Base-by-base conservation (phyloP, 2,329 filamentous ascomycete genomes). In the Stachybotrys elegans region DNA sequence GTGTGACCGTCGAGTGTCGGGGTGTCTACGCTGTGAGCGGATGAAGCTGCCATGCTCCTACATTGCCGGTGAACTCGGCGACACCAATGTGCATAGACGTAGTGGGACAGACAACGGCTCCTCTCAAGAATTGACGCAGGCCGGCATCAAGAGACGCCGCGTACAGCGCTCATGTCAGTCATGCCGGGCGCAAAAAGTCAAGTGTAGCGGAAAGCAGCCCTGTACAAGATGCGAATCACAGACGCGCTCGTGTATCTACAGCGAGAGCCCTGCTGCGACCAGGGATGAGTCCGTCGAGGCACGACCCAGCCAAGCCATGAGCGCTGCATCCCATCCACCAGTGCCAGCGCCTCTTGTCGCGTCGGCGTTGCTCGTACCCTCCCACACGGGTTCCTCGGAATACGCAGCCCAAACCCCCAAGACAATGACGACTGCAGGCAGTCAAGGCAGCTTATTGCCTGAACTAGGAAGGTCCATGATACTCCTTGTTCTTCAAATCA, bases 171-270 rank as follows among this genome's bases (percentile, higher is more conserved):
- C 66, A 6, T 68, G 66, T 43, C 44, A 52, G 3, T 42, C 51
- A n/a, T 68, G 66, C 48, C 56, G 65, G 4, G 50, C 46, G 27
- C 55, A 58, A 12, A 68, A 68, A 43, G 54, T 58, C 0, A 66
- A 61, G 25, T 68, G 66, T 43, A 62, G 58, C 1, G 65, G 65
- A 1, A 51, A 37, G 1, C 40, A 50, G 9, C 62, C 64, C 7
- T 67, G 64, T 17, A 31, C 22, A 20, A 51, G 61, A 44, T 67
- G 64, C 45, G 48, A 45, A n/a, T 53, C 51, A 6, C 48, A 48
- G 1, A 41, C 43, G 0, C 43, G 47, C 2, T 42, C 40, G 4
- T 58, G 54, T 23, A 1, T 41, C 0, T 53, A 53, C 12, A 36
- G 35, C 1, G 31, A 27, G 34, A 6, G 16, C 6, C 5, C 5